Conservation (phyloP, 768 basidiomycete genomes). For the Exidia glandulosa region DNA sequence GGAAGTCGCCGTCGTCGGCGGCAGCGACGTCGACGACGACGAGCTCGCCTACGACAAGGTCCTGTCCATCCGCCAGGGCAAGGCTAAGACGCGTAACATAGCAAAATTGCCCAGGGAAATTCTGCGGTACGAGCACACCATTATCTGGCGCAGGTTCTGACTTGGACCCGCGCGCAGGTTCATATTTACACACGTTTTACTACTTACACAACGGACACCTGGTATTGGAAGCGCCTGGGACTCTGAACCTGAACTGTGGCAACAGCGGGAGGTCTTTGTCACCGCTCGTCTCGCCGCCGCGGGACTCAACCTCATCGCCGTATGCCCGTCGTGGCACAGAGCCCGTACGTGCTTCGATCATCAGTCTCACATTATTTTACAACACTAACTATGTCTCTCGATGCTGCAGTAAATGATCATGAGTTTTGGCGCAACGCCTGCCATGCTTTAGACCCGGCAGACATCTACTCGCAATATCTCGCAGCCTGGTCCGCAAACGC, state of each 20-base stretch:
- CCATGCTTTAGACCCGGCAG: slow-evolving; percentile 3
- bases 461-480: background rate
- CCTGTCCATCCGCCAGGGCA: slow-evolving; percentile 1
- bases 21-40: background rate
- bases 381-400: slow-evolving; percentile 1
- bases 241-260: slow-evolving; percentile 2
- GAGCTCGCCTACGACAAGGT: background rate
- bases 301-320: slow-evolving; percentile 3
- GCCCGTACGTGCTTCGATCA: slow-evolving; percentile 1
- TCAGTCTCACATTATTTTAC: background rate
- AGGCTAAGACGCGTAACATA: slow-evolving; percentile 3
- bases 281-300: background rate
- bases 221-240: background rate
- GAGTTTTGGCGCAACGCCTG: slow-evolving; percentile 6
- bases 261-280: slow-evolving; percentile 3
- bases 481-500: background rate
- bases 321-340: slow-evolving; percentile 6
- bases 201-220: background rate
- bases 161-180: background rate
- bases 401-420: slow-evolving; percentile 2
- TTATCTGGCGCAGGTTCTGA: background rate
- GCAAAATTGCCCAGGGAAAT: slow-evolving; percentile 4
- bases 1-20: background rate
- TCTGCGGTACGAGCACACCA: slow-evolving; percentile 2
- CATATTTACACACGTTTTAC: background rate